These are phyloP conservation scores for Candida patagonica DNA, from an alignment of 805 yeast genomes.

Conservation along the genomic window DNA sequence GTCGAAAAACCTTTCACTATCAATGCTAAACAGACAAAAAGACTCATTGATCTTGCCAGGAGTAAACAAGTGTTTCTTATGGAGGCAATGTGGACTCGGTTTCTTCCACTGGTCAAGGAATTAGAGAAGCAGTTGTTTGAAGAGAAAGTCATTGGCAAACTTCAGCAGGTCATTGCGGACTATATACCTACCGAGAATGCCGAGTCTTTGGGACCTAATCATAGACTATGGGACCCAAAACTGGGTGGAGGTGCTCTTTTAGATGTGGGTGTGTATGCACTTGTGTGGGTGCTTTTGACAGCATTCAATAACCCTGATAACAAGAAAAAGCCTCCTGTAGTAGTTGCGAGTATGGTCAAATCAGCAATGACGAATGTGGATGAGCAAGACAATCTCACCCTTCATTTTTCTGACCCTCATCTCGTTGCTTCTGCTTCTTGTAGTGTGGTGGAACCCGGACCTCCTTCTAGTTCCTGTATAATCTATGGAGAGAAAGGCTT, in stretches of 20 bases:
- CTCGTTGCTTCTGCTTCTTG: constrained; percentile 12
- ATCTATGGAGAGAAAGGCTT: constrained; percentile 12
- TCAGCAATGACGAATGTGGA: constrained; percentile 12
- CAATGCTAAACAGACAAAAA: constrained; percentile 36
- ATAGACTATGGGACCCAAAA: constrained; percentile 34
- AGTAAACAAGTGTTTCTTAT: constrained; percentile 37
- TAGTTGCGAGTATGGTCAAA: constrained; percentile 11
- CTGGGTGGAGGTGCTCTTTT: constrained; percentile 50
- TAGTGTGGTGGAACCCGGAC: constrained; percentile 4
- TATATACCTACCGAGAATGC: constrained; percentile 9
- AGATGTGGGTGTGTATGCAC: constrained; percentile 46
- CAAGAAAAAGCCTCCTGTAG: constrained; percentile 10
- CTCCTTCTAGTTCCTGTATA: constrained; percentile 5
- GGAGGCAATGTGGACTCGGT: constrained; percentile 41
- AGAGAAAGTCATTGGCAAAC: constrained; percentile 38
- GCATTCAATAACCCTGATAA: constrained; percentile 15
- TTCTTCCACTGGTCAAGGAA: constrained; percentile 35
- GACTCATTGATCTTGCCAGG: constrained; percentile 36
- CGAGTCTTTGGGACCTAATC: constrained; percentile 22
- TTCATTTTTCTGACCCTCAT: constrained; percentile 12
- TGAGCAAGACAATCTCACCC: constrained; percentile 10
- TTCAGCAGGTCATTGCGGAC: constrained; percentile 37
- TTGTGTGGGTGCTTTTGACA: constrained; percentile 30
- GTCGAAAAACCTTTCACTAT: constrained; percentile 50
- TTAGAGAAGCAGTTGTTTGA: constrained; percentile 32